Evolutionary conservation across 2,329 filamentous ascomycete species (phyloP), one percentile per base, ranked within the genome.

Genomic region (Microcyclospora pomicola): DNA sequence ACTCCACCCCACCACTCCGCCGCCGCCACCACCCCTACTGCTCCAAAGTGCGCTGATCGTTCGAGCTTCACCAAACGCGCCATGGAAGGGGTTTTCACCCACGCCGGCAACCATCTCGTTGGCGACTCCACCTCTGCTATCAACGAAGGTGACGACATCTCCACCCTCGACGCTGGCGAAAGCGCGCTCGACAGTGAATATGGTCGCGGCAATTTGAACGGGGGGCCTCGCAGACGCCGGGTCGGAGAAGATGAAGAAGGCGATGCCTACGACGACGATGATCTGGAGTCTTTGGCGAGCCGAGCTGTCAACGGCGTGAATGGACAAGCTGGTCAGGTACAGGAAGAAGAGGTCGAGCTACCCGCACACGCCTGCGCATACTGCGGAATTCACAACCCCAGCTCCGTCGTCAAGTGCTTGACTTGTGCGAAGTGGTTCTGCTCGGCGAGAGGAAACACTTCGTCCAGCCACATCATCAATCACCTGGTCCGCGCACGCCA

Each of bases 381-480:
- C 65, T 98, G 91, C 59, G 91, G 91, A 42, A 98, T 98, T 47
- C 91, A 98, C 66, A 93, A 92, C 41, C 81, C 91, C 2, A 81
- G 82, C 58, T 91, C 82, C 48, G 92, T 98, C 40, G 91, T 98
- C 52, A 96, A 95, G 65, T 98, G 91, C 58, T 71, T 98, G 43
- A 74, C 80, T 43, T 98, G 91, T 68, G 88, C 76, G 67, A 98
- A 96, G 60, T 98, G 91, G 91, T 98, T 98, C 61, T 98, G 91
- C 65, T 96, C 87, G 62, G 87, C 88, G 42, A 83, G 88, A 54
- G 88, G 91, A 49, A 98, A 95, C 62, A 87, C 87, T 13, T 93
- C 84, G 36, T 95, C 88, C 16, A 94, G 88, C 27, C 91, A 98
- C 59, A 96, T 98, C 52, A 85, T 98, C 65, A 96, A 96, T 61